These are phyloP conservation scores for Pelargonium fulgidum DNA, from an alignment of 441 rosid species.

Conservation along the genomic window DNA sequence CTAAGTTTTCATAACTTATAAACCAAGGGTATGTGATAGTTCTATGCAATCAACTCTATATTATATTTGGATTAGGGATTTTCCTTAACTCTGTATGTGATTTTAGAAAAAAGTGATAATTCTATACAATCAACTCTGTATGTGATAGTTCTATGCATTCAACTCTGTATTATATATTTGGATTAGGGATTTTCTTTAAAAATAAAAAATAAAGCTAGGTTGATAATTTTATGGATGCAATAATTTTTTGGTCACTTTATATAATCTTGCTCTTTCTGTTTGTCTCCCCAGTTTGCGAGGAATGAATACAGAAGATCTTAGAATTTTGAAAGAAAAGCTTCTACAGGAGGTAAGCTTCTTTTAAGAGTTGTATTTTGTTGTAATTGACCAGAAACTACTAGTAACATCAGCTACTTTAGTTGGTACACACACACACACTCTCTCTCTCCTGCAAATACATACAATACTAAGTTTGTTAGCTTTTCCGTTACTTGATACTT, in stretches of 20 bases:
- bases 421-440: background rate
- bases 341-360: conserved; percentile 64
- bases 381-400: background rate
- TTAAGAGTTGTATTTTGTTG: background rate
- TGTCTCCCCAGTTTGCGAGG: conserved; percentile 65
- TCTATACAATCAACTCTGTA: too few relatives aligned
- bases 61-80: background rate
- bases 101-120: too few relatives aligned
- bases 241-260: background rate
- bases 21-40: background rate
- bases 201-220: background rate
- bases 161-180: background rate
- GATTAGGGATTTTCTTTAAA: background rate
- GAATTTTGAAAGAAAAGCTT: conserved; percentile 69
- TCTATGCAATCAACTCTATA: background rate
- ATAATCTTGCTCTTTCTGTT: conserved; percentile 14
- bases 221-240: background rate
- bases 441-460: conserved; percentile 1
- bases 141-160: background rate
- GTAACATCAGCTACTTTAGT: background rate
- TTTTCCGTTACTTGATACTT: conserved; percentile 11
- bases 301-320: conserved; percentile 62
- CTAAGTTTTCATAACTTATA: background rate
- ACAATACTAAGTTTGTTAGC: background rate
- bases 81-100: too few relatives aligned